A percentile compares a stretch with the other conserved stretches of the same genome.
Conservation (phyloP, 1,139 yeast species). For the Hansenula anomala region DNA sequence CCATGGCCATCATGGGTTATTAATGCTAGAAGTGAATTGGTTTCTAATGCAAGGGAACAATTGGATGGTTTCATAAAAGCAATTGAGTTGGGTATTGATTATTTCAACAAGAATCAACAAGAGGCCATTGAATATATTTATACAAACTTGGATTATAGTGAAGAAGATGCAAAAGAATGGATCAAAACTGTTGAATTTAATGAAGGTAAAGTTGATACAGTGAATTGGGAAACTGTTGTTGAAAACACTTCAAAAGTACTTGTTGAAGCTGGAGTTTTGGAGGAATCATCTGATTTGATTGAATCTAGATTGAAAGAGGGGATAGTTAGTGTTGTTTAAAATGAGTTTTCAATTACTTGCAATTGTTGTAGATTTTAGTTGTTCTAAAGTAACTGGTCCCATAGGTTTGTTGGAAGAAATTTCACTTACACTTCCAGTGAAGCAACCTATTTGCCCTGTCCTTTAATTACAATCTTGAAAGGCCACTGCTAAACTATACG, state of each 20-base stretch:
- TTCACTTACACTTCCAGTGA: no score
- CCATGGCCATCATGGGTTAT: constrained; percentile 98
- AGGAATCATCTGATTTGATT: constrained; percentile 13
- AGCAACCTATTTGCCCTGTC: no score
- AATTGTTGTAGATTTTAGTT: no score
- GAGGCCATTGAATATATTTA: constrained; percentile 67
- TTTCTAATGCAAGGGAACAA: constrained; percentile 24
- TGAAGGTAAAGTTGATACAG: constrained; percentile 32
- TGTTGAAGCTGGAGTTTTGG: constrained; percentile 24
- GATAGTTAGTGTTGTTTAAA: not conserved
- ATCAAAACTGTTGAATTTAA: constrained; percentile 66
- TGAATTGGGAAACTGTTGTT: constrained; percentile 50
- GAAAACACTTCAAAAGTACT: constrained; percentile 57
- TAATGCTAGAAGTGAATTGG: constrained; percentile 41
- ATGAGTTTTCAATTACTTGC: no score
- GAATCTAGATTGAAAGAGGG: constrained; percentile 7
- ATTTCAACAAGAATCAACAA: constrained; percentile 54
- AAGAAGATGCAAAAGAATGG: constrained; percentile 79
- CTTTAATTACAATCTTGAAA: no score
- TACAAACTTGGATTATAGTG: constrained; percentile 65
- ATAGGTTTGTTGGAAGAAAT: no score
- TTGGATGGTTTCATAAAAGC: constrained; percentile 44
- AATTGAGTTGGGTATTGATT: constrained; percentile 60
- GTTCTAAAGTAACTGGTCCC: no score
- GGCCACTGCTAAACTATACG: no score